Conservation (phyloP, 2,329 filamentous ascomycete genomes). For the Acrocalymma vagum region DNA sequence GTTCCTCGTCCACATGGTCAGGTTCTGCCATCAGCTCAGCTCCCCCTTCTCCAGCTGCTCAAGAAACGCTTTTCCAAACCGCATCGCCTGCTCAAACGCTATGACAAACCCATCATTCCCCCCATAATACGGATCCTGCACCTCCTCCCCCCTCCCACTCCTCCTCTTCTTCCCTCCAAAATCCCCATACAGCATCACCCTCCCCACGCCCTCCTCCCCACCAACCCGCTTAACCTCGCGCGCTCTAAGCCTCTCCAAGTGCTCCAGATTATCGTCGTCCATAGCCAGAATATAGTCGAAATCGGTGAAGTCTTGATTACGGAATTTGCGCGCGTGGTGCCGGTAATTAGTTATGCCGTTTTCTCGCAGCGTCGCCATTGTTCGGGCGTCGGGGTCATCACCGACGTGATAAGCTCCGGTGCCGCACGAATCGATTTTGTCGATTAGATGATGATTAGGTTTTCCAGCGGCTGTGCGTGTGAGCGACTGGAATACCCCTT, state of each 20-base stretch:
- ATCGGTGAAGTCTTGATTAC: slow-evolving; percentile 74
- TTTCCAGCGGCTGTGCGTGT: slow-evolving; percentile 64
- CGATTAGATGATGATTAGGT: slow-evolving; percentile 61
- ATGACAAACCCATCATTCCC: slow-evolving; percentile 79
- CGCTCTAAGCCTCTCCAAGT: slow-evolving; percentile 69
- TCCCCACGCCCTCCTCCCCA: slow-evolving; percentile 51
- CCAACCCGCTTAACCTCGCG: slow-evolving; percentile 57
- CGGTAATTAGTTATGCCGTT: slow-evolving; percentile 81
- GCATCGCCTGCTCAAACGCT: slow-evolving; percentile 83
- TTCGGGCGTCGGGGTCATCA: slow-evolving; percentile 80
- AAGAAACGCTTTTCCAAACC: slow-evolving; percentile 81
- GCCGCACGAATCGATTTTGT: slow-evolving; percentile 84
- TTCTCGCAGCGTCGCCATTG: slow-evolving; percentile 77
- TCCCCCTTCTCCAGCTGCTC: slow-evolving; percentile 60
- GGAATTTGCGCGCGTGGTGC: slow-evolving; percentile 79
- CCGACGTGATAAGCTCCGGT: slow-evolving; percentile 88
- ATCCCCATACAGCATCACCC: slow-evolving; percentile 85
- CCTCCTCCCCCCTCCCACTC: slow-evolving; percentile 68
- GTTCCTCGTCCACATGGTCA: no score
- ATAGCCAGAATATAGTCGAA: slow-evolving; percentile 97
- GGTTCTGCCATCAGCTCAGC: slow-evolving; percentile 36
- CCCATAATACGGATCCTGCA: slow-evolving; percentile 94
- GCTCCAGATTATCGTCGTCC: slow-evolving; percentile 82
- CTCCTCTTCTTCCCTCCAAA: slow-evolving; percentile 66
- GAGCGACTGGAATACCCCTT: slow-evolving; percentile 86